A percentile compares a stretch with the other conserved stretches of the same genome.
Conservation (phyloP, 805 yeast species). For the Alloascoidea hylecoeti region DNA sequence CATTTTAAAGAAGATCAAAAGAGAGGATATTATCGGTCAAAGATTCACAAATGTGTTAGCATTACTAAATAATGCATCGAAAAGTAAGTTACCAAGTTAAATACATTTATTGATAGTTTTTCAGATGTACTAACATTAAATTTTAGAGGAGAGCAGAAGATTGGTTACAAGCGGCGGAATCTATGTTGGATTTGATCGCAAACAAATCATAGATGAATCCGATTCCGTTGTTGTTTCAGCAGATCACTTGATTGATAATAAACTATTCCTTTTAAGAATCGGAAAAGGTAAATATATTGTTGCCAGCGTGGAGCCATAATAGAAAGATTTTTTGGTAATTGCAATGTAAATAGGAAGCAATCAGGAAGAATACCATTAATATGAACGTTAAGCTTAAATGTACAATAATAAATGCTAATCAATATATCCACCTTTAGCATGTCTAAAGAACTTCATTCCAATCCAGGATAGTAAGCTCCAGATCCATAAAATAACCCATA, state of each 20-base stretch:
- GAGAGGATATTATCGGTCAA: conserved; percentile 20
- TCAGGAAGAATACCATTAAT: too few relatives aligned
- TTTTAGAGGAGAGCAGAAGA: conserved; percentile 37
- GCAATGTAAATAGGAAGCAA: too few relatives aligned
- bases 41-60: conserved; percentile 41
- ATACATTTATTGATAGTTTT: conserved; percentile 2
- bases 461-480: conserved; percentile 73
- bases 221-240: conserved; percentile 32
- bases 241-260: conserved; percentile 40
- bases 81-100: conserved; percentile 10
- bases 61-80: conserved; percentile 30
- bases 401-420: too few relatives aligned
- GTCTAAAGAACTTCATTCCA: conserved; percentile 68
- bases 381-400: too few relatives aligned
- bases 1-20: conserved; percentile 26
- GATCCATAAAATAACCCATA: conserved; percentile 31
- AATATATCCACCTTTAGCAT: conserved; percentile 48
- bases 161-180: conserved; percentile 60
- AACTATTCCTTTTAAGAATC: conserved; percentile 47
- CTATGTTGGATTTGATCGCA: conserved; percentile 48
- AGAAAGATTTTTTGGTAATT: too few relatives aligned
- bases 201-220: conserved; percentile 32
- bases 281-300: conserved; percentile 44
- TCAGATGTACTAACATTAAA: conserved; percentile 7
- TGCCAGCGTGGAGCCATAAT: conserved; percentile 13